Conservation (phyloP, 1,139 yeast species). For the Meyerozyma smithsonii region DNA sequence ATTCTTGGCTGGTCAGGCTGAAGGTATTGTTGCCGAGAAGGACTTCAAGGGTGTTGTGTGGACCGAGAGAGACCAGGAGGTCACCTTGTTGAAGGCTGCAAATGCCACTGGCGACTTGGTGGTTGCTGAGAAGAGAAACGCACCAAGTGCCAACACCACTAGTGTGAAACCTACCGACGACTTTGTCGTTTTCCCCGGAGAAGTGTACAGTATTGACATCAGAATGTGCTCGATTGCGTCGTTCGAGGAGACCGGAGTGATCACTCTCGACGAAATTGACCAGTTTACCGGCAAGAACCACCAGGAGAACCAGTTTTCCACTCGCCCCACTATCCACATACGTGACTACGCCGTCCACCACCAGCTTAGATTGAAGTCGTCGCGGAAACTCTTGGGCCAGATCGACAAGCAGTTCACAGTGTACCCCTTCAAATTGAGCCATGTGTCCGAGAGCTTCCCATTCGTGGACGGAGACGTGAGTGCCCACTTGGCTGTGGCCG, state of each 20-base stretch:
- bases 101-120: constrained; percentile 16
- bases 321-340: constrained; percentile 69
- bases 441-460: constrained; percentile 59
- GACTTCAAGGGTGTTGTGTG: constrained; percentile 92
- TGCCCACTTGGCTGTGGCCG: constrained; percentile 37
- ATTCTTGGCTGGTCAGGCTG: constrained; percentile 93
- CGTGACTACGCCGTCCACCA: constrained; percentile 83
- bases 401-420: constrained; percentile 77
- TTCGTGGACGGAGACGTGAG: constrained; percentile 32
- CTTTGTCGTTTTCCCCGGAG: constrained; percentile 70
- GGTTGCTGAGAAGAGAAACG: background rate
- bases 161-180: constrained; percentile 64
- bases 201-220: constrained; percentile 81
- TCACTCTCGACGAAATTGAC: constrained; percentile 64
- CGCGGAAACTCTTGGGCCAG: constrained; percentile 66
- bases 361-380: constrained; percentile 67
- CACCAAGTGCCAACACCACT: constrained; percentile 28
- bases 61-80: constrained; percentile 82
- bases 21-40: constrained; percentile 83
- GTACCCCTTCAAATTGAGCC: constrained; percentile 82
- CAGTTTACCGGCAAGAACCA: constrained; percentile 60
- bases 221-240: constrained; percentile 67
- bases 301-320: constrained; percentile 44
- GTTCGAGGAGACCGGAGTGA: constrained; percentile 53
- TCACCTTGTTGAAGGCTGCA: constrained; percentile 43